Conservation (phyloP, 129 eudicot genomes). For the Heracleum sosnowskyi region DNA sequence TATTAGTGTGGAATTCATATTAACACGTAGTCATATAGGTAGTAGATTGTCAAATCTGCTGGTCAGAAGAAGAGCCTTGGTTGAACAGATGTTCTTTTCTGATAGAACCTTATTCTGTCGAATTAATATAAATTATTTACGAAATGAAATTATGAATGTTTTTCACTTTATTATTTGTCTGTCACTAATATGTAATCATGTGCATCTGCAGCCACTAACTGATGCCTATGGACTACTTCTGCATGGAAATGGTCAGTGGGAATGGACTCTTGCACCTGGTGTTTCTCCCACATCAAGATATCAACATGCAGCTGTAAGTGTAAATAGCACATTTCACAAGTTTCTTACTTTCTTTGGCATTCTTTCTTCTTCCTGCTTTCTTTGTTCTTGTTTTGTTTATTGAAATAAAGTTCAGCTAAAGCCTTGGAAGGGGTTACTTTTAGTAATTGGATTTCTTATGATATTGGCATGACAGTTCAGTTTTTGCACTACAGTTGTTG, state of each 20-base stretch:
- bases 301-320: constrained; percentile 94
- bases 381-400: neutral
- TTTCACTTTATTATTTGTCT: neutral
- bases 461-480: neutral
- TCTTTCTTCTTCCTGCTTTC: neutral
- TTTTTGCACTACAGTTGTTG: neutral
- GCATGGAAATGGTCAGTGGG: constrained; percentile 99
- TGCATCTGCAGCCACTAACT: constrained; percentile 64
- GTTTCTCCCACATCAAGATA: constrained; percentile 93
- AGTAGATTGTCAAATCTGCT: neutral
- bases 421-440: neutral
- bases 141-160: neutral
- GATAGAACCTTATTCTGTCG: neutral
- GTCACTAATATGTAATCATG: constrained; percentile 14
- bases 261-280: constrained; percentile 99
- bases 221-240: constrained; percentile 98
- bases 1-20: neutral
- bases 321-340: neutral
- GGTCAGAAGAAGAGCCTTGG: neutral
- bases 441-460: neutral
- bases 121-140: neutral
- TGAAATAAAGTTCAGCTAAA: neutral
- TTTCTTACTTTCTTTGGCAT: neutral
- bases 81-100: neutral
- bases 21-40: neutral